These are phyloP conservation scores for Eragrostis tef DNA, from an alignment of 202 grass and related monocot genomes.

Conservation along the genomic window DNA sequence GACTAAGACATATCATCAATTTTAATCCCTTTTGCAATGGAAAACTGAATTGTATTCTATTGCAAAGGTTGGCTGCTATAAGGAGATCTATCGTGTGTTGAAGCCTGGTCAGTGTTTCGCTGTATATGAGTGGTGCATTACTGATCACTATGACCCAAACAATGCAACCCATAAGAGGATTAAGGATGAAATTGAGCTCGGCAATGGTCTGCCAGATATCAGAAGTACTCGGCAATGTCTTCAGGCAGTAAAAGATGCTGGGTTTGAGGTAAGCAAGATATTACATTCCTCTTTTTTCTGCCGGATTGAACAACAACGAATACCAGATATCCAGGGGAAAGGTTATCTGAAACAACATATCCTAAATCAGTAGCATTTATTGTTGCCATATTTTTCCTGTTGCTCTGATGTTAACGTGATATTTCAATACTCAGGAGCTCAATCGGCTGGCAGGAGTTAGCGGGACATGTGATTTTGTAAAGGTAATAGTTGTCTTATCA, in stretches of 20 bases:
- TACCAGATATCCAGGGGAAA: constrained; percentile 97
- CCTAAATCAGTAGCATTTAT: constrained; percentile 21
- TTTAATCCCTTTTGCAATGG: constrained; percentile 11
- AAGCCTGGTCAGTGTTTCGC: constrained; percentile 97
- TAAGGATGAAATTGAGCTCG: constrained; percentile 91
- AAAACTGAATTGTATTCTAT: constrained; percentile 30
- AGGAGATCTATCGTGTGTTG: constrained; percentile 90
- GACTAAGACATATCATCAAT: constrained; percentile 9
- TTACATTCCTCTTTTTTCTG: background rate
- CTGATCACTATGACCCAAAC: constrained; percentile 76
- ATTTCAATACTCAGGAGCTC: constrained; percentile 62
- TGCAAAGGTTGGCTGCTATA: constrained; percentile 89
- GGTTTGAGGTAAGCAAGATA: constrained; percentile 74
- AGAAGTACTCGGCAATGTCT: constrained; percentile 82
- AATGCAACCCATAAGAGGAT: constrained; percentile 84
- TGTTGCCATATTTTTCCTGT: constrained; percentile 25
- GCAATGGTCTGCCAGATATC: constrained; percentile 90
- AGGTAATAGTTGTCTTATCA: constrained; percentile 58
- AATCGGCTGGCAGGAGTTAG: constrained; percentile 72
- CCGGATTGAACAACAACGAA: constrained; percentile 96
- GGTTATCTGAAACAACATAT: constrained; percentile 45
- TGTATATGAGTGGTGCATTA: constrained; percentile 93
- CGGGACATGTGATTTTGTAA: constrained; percentile 82
- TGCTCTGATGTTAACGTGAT: constrained; percentile 27
- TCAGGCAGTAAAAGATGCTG: constrained; percentile 88